Conservation (phyloP, 2,329 filamentous ascomycete species). For the Verticillium isaacii region DNA sequence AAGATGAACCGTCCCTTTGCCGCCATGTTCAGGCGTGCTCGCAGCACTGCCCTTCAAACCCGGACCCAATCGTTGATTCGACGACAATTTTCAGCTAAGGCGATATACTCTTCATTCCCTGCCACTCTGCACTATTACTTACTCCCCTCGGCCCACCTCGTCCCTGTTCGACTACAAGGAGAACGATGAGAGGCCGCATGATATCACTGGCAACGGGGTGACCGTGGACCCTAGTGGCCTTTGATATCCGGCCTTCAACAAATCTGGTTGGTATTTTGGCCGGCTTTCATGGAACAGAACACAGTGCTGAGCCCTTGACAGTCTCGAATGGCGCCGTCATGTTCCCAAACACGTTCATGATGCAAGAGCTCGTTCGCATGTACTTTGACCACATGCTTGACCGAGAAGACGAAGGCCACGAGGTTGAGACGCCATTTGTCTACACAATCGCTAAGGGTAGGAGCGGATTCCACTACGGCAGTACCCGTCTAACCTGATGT, state of each 20-base stretch:
- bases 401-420: slow-evolving; percentile 1
- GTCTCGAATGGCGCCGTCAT: slow-evolving; percentile 12
- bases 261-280: background rate
- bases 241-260: background rate
- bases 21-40: too few species aligned
- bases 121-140: slow-evolving; percentile 11
- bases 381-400: slow-evolving; percentile 13
- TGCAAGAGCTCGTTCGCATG: slow-evolving; percentile 12
- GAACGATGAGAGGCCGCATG: background rate
- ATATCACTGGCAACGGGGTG: background rate
- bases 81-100: slow-evolving; percentile 8
- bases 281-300: background rate
- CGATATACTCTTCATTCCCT: slow-evolving; percentile 13
- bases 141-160: slow-evolving; percentile 6
- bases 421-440: slow-evolving; percentile 8
- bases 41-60: too few species aligned
- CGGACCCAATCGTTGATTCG: background rate
- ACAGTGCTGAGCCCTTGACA: background rate
- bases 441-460: slow-evolving; percentile 13
- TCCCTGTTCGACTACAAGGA: slow-evolving; percentile 6
- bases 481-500: background rate
- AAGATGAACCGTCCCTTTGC: too few species aligned
- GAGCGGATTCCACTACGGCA: background rate
- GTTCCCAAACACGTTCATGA: slow-evolving; percentile 16
- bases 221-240: background rate